Percentiles rank a stretch among this genome's conserved stretches.
These are phyloP conservation scores for Entamoeba invadens DNA, from an alignment of 208 protist genomes.

Conservation along the genomic window DNA sequence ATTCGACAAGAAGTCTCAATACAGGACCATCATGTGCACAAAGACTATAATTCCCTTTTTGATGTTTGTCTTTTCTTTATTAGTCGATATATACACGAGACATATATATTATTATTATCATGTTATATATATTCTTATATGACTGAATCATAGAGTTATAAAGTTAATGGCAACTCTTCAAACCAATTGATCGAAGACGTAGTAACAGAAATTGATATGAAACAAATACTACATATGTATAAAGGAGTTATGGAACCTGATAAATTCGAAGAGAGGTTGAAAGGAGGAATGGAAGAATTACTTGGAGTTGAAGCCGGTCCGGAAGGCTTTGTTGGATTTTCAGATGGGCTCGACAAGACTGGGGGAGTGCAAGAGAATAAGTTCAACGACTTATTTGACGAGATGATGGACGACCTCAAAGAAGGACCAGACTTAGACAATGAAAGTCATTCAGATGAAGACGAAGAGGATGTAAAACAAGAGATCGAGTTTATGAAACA, in stretches of 20 bases:
- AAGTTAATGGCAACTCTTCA: no score
- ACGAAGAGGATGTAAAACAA: background rate
- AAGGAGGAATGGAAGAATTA: background rate
- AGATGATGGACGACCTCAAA: background rate
- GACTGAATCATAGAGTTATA: no score
- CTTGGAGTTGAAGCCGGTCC: background rate
- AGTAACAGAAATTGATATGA: background rate
- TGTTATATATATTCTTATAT: no score
- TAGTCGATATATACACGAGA: no score
- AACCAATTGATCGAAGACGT: background rate
- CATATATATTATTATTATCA: no score
- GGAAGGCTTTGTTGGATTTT: background rate
- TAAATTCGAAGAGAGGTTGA: background rate
- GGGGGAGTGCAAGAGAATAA: background rate
- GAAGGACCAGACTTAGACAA: background rate
- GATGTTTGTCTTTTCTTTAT: no score
- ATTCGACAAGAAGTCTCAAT: background rate
- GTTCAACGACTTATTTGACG: background rate
- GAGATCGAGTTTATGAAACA: background rate
- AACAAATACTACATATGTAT: background rate
- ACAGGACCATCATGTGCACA: no score
- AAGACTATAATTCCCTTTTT: no score
- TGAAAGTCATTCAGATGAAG: background rate
- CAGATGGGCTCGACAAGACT: background rate
- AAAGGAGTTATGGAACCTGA: background rate